Evolutionary conservation across 2,329 filamentous ascomycete genomes (phyloP), one percentile per base, ranked within the genome.

Genomic region (Stenocarpella maydis): DNA sequence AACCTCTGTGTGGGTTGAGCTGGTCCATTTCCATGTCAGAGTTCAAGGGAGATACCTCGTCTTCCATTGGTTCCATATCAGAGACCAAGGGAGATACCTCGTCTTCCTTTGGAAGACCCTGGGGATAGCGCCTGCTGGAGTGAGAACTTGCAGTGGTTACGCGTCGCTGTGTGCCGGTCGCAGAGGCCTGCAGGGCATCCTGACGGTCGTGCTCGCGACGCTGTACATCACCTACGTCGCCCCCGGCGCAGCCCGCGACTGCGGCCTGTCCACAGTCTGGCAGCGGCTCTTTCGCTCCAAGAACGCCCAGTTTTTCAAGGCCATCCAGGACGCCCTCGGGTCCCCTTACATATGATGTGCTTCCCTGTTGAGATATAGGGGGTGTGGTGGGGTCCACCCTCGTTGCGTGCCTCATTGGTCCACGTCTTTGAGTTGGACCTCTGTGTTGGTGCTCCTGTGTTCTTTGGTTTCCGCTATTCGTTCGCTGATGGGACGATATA

Each of bases 311-410:
- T 77, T 82, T 2, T 85, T 93, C 68, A 81, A 83, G 50, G 77
- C 79, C 2, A 90, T 94, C 63, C 91, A 94, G 74, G 88, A 93
- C 75, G 77, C 84, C 0, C 85, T 92, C 39, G 76, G 85, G 9
- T 94, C n/a, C n/a, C n/a, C n/a, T n/a, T n/a, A n/a, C n/a, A n/a
- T n/a, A n/a, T n/a, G n/a, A n/a, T 21, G 21, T 15, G 45, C 45
- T 47, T 24, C 45, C 45, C 4, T 15, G 45, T 47, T 47, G 19
- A 24, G 45, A 24, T 47, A 10, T 24, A 7, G 1, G 45, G 10
- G 21, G 10, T 10, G n/a, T 24, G 6, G 45, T 14, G 1, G 45
- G 4, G 21, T 49, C 9, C 4, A 49, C 45, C 12, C 17, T n/a
- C 9, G 34, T 37, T 37, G 6, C 34, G 5, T 37, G 34, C 9